Evolutionary conservation across 2,329 filamentous ascomycete genomes (phyloP), one percentile per base, ranked within the genome.

Genomic region (Grosmannia serpens): DNA sequence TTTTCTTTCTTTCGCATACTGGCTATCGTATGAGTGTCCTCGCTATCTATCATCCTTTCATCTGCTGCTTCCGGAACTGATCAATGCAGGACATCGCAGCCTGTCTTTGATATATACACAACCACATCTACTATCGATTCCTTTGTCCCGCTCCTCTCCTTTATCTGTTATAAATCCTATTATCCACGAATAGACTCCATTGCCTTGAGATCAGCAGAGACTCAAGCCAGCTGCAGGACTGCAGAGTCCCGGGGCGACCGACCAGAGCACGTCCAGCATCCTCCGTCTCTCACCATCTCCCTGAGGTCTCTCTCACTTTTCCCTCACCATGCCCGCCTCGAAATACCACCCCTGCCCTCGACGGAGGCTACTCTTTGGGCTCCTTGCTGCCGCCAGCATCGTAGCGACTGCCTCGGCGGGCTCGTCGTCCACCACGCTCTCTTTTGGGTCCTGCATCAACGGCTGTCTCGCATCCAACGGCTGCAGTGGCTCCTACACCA

Each of bases 381-480:
- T 52, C 51, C 50, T 49, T 38, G 50, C 56, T 41, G 53, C 51
- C 4, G 41, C 55, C 8, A 9, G 26, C 8, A 10, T 55, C 3
- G 41, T 24, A 7, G 27, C 50, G 13, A 47, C 55, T 9, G 41
- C 47, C 5, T 56, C 33, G 15, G 59, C 53, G n/a, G 51, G 51
- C 29, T 54, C 55, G 6, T 49, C 44, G 29, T 33, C 29, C 17
- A 46, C 31, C 1, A 22, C 55, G 10, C 52, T 62, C 35, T 35
- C 55, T 33, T 65, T 63, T 44, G 26, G 44, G 2, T 57, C 56
- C 27, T 65, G 64, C 53, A 52, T 64, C 17, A 59, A 53, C 51
- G 15, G 47, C 52, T 65, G 64, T 49, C 31, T 65, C 27, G 35
- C 24, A 46, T 15, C 51, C 44, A 60, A 29, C 41, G 62, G 63